phyloP scores from a whole-genome alignment of 1,139 yeast species.

The Eremothecium gossypii region DNA sequence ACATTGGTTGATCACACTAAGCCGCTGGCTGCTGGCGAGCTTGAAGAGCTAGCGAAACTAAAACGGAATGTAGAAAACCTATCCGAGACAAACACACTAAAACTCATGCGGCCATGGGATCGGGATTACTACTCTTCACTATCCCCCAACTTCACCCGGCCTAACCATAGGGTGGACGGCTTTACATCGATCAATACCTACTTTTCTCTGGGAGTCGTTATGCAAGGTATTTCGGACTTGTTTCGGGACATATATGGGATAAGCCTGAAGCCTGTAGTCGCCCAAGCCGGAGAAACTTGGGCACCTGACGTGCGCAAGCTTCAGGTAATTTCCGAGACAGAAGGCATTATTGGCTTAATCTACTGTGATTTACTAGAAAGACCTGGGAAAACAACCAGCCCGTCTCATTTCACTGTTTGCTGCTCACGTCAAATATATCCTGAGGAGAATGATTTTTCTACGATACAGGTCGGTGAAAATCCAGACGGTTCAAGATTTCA shows the following conservation, averaged over 20 bases:
- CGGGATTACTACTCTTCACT: constrained; percentile 57
- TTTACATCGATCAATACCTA: constrained; percentile 44
- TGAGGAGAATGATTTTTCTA: constrained; percentile 35
- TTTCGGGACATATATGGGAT: constrained; percentile 70
- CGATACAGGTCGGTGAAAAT: constrained; percentile 34
- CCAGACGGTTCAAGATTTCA: constrained; percentile 46
- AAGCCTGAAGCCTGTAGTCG: constrained; percentile 55
- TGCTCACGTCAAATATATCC: constrained; percentile 72
- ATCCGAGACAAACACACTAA: constrained; percentile 33
- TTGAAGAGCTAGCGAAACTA: constrained; percentile 36
- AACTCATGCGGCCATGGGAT: constrained; percentile 77
- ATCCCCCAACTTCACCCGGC: constrained; percentile 32
- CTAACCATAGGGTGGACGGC: constrained; percentile 16
- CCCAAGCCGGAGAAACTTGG: constrained; percentile 80
- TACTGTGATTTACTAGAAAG: constrained; percentile 62
- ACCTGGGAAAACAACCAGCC: constrained; percentile 54
- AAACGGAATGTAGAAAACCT: constrained; percentile 30
- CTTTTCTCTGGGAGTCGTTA: constrained; percentile 79
- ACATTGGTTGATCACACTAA: constrained; percentile 45
- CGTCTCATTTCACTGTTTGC: constrained; percentile 96
- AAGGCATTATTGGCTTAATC: constrained; percentile 52
- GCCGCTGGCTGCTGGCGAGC: constrained; percentile 54
- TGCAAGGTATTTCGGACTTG: constrained; percentile 70
- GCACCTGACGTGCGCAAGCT: constrained; percentile 77
- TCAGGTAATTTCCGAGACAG: constrained; percentile 54